Evolutionary conservation across 169 alveolate species (phyloP).

Genomic region (Perkinsus chesapeaki): DNA sequence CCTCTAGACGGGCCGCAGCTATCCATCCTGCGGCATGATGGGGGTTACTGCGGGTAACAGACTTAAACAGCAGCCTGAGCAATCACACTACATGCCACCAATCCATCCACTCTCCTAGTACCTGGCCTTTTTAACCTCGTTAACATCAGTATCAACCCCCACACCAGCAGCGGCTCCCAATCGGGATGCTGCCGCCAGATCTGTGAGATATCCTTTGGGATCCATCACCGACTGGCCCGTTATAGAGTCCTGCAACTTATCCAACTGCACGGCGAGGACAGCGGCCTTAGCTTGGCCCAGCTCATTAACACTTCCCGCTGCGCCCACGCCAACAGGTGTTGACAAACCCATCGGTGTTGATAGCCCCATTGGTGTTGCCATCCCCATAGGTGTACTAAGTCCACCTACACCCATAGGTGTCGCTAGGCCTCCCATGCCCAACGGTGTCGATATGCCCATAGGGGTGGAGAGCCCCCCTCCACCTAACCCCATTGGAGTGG

Average conservation of each 20-base stretch:
- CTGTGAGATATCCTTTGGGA: slow-evolving; percentile 89
- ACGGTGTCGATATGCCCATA: slow-evolving; percentile 47
- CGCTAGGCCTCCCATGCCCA: slow-evolving; percentile 42
- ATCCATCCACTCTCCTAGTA: not conserved
- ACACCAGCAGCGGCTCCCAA: not conserved
- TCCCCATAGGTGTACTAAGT: slow-evolving; percentile 69
- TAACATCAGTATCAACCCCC: not conserved
- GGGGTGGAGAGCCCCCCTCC: slow-evolving; percentile 43
- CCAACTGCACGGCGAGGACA: slow-evolving; percentile 82
- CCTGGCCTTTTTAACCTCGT: not conserved
- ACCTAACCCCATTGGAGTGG: slow-evolving; percentile 27
- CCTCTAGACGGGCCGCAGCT: slow-evolving; percentile 98
- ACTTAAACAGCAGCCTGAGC: slow-evolving; percentile 62
- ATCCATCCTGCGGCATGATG: slow-evolving; percentile 97
- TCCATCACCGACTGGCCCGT: slow-evolving; percentile 91
- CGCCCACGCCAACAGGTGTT: slow-evolving; percentile 56
- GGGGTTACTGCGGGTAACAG: slow-evolving; percentile 86
- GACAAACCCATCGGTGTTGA: slow-evolving; percentile 60
- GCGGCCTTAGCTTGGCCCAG: slow-evolving; percentile 88
- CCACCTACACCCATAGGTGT: slow-evolving; percentile 68
- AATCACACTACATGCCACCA: not conserved
- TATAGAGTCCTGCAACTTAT: slow-evolving; percentile 81
- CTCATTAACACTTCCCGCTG: slow-evolving; percentile 50
- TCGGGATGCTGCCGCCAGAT: slow-evolving; percentile 33
- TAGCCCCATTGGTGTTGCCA: slow-evolving; percentile 58